phyloP scores from a whole-genome alignment of 371 early-diverging fungal species.

The Mortierella sp. region DNA sequence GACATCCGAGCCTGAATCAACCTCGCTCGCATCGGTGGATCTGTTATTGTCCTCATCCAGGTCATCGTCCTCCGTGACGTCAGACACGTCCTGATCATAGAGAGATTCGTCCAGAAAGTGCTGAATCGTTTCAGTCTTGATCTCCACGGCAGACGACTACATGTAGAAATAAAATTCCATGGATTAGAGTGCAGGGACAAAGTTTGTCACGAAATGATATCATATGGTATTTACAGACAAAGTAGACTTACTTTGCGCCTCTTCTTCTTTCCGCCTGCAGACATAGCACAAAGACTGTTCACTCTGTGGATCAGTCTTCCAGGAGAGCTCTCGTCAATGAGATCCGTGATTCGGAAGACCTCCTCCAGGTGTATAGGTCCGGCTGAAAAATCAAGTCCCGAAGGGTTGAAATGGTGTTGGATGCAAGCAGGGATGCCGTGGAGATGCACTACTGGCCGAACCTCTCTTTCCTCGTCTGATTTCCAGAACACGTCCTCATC shows the following conservation, averaged over 20 bases:
- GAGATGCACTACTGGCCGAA: conserved; percentile 35
- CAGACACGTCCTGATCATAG: conserved; percentile 31
- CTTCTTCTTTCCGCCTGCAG: conserved; percentile 47
- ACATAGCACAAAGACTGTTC: conserved; percentile 27
- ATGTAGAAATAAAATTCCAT: neutral
- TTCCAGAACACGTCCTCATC: conserved; percentile 45
- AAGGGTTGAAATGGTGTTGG: conserved; percentile 52
- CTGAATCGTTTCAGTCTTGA: conserved; percentile 18
- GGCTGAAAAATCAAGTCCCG: conserved; percentile 46
- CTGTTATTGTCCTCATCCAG: conserved; percentile 14
- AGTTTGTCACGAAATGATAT: too few species aligned
- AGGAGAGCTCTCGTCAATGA: conserved; percentile 48
- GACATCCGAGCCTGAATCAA: conserved; percentile 27
- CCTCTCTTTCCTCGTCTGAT: conserved; percentile 51
- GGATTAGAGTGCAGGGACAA: too few species aligned
- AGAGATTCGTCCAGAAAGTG: conserved; percentile 19
- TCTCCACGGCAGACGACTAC: conserved; percentile 30
- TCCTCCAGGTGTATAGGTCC: conserved; percentile 50
- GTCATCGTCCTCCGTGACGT: conserved; percentile 30
- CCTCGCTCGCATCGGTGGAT: conserved; percentile 19
- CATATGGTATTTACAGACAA: too few species aligned
- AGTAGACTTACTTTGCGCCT: conserved; percentile 38
- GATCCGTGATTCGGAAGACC: conserved; percentile 43
- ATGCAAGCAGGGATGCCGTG: conserved; percentile 54
- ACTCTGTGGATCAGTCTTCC: conserved; percentile 38